A percentile compares a stretch with the other conserved stretches of the same genome.
phyloP scores from a whole-genome alignment of 371 early-diverging fungal genomes.

The Apophysomyces variabilis region DNA sequence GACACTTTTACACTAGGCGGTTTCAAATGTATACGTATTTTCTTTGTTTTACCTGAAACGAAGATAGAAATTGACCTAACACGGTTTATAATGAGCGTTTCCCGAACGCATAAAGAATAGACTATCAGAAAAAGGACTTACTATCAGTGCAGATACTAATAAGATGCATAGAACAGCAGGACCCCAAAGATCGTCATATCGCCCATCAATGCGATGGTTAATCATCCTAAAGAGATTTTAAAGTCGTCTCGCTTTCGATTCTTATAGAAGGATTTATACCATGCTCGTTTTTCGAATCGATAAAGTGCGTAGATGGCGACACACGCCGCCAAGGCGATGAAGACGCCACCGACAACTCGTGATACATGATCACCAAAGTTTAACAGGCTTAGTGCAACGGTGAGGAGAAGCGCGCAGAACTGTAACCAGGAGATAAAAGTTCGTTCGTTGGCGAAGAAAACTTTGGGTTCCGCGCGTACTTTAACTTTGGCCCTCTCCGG shows the following conservation, averaged over 20 bases:
- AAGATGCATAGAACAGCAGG: conserved; percentile 84
- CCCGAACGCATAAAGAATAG: not conserved
- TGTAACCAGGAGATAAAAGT: conserved; percentile 96
- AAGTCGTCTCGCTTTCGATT: conserved; percentile 24
- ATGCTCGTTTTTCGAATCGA: conserved; percentile 87
- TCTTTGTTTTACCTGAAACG: conserved; percentile 16
- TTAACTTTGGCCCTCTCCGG: conserved; percentile 82
- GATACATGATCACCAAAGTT: conserved; percentile 86
- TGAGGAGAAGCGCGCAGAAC: conserved; percentile 76
- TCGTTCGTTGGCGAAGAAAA: conserved; percentile 99
- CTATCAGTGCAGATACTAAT: conserved; percentile 58
- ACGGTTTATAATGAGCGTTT: not conserved
- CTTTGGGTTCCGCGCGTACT: conserved; percentile 89
- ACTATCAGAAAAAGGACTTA: not conserved
- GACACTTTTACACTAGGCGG: conserved; percentile 1
- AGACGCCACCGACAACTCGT: conserved; percentile 76
- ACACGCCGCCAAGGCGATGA: conserved; percentile 58
- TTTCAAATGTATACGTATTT: not conserved
- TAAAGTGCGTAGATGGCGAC: conserved; percentile 86
- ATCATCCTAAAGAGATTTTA: conserved; percentile 52
- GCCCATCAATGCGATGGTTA: conserved; percentile 55
- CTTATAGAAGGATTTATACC: conserved; percentile 30
- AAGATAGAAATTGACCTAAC: conserved; percentile 29
- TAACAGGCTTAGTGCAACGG: conserved; percentile 78
- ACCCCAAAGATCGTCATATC: conserved; percentile 56